Evolutionary conservation across 2,329 filamentous ascomycete genomes (phyloP).

Genomic region (Cercospora zeina): DNA sequence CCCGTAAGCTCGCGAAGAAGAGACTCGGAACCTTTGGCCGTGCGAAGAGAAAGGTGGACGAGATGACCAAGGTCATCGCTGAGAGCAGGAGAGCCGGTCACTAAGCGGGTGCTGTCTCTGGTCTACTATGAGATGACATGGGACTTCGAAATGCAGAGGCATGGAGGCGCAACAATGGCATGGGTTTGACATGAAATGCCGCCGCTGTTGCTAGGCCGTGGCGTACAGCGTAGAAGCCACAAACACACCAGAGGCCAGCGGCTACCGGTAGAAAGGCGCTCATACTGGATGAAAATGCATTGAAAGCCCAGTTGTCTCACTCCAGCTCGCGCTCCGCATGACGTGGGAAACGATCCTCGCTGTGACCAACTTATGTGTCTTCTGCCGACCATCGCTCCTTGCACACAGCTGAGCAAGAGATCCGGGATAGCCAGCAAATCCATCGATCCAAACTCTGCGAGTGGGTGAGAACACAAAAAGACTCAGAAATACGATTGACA

Average conservation of each 20-base stretch:
- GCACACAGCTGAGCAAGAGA: too few species aligned
- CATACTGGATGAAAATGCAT: slow-evolving; percentile 31
- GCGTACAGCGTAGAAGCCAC: slow-evolving; percentile 15
- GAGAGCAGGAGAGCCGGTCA: slow-evolving; percentile 81
- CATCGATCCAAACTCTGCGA: neutral
- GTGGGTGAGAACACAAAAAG: neutral
- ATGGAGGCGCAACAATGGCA: slow-evolving; percentile 27
- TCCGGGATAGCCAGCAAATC: neutral
- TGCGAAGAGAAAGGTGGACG: slow-evolving; percentile 99
- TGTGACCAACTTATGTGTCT: neutral
- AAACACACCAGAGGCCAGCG: slow-evolving; percentile 15
- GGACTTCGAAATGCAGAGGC: slow-evolving; percentile 24
- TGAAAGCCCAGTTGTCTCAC: slow-evolving; percentile 19
- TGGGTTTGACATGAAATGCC: slow-evolving; percentile 18
- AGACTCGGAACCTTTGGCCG: slow-evolving; percentile 98
- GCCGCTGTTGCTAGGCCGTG: slow-evolving; percentile 18
- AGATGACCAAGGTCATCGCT: slow-evolving; percentile 96
- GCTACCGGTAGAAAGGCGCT: slow-evolving; percentile 23
- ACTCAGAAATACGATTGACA: neutral
- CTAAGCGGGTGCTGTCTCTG: slow-evolving; percentile 48
- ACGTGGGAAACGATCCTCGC: neutral
- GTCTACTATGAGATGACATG: slow-evolving; percentile 23
- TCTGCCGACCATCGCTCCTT: too few species aligned
- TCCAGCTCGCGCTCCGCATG: neutral
- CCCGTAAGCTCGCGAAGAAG: slow-evolving; percentile 99